Evolutionary conservation across 805 yeast species (phyloP), one percentile per base, ranked within the genome.

Genomic region (Candida ipomoeae): DNA sequence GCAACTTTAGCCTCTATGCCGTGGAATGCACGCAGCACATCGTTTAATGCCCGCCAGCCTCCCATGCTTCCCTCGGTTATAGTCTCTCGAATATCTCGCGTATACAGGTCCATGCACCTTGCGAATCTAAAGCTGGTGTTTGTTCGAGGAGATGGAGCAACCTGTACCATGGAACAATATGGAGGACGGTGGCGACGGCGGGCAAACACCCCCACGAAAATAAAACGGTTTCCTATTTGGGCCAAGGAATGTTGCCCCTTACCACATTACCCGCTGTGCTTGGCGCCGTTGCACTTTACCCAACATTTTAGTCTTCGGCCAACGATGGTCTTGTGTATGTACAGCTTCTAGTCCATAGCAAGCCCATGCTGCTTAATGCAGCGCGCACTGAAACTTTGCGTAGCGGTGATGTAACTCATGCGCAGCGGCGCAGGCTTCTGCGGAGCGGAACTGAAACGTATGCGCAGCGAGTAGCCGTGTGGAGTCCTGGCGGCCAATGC

Each of bases 61-160:
- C n/a, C 21, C n/a, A 20, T 40, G 31, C 45, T 20, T 42, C 20
- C n/a, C 10, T 42, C 38, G 38, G 45, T 42, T 33, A 42, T 42
- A 42, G 38, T 42, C 38, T 33, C n/a, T 33, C 38, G 37, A 33
- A 32, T 20, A 42, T 42, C 45, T 42, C 45, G 21, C 38, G 45
- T 21, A 21, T 42, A 42, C 45, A 42, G 45, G 45, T n/a, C 31
- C 8, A 32, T 21, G 45, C 38, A 21, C 21, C n/a, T 17, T 20
- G 31, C n/a, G 31, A 34, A 32, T 21, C 32, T 5, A 21, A 13
- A 6, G 21, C 18, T 5, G 31, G 18, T 18, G 29, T 17, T 42
- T 20, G 38, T 33, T 11, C 20, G 21, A 40, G 14, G 6, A 4
- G 11, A 26, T 26, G 29, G 29, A 26, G 29, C 29, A 26, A 26